phyloP scores from a whole-genome alignment of 2,329 filamentous ascomycete species.

The Fusarium coffeatum region DNA sequence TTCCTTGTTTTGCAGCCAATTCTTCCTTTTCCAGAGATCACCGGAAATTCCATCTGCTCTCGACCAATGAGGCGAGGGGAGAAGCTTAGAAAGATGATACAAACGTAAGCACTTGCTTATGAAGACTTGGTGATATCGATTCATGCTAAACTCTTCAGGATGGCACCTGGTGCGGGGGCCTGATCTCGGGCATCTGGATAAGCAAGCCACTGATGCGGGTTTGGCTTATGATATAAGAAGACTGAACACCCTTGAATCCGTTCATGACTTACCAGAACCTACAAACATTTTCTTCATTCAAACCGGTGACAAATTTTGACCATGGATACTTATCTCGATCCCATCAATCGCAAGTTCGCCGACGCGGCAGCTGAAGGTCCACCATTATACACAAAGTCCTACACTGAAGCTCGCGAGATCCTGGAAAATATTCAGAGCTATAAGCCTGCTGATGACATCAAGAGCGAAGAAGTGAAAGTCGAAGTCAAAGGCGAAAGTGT shows the following conservation, averaged over 20 bases:
- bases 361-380: constrained; percentile 7
- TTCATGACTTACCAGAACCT: not conserved
- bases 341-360: constrained; percentile 17
- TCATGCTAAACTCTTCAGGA: not conserved
- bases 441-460: constrained; percentile 6
- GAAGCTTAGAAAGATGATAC: not conserved
- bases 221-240: not conserved
- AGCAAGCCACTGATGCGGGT: not conserved
- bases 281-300: accelerated
- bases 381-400: constrained; percentile 27
- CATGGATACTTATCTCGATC: constrained; percentile 28
- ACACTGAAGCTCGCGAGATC: constrained; percentile 23
- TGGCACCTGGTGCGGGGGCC: not conserved
- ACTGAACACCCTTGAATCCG: accelerated
- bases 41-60: not conserved
- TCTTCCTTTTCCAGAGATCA: not conserved
- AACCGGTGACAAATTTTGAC: accelerated
- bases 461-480: constrained; percentile 4
- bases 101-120: constrained; percentile 20
- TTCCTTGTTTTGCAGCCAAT: not conserved
- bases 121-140: not conserved
- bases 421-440: constrained; percentile 26
- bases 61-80: not conserved
- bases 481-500: constrained; percentile 11
- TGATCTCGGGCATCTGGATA: not conserved